A percentile compares a stretch with the other conserved stretches of the same genome.
These are phyloP conservation scores for Proliferodiscus dingleyae DNA, from an alignment of 2,329 filamentous ascomycete genomes.

Conservation along the genomic window DNA sequence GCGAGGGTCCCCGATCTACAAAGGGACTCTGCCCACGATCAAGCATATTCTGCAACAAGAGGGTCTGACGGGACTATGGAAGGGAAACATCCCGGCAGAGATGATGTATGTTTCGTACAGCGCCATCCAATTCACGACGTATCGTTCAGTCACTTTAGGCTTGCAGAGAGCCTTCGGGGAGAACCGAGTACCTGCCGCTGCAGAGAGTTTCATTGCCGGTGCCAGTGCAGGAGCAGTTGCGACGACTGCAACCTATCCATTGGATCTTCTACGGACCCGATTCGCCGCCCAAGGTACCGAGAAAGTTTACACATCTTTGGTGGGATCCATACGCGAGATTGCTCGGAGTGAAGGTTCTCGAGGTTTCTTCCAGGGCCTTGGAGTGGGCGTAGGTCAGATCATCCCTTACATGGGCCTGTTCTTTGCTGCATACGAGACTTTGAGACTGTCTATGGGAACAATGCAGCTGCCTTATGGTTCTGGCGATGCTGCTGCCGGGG, in stretches of 20 bases:
- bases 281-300: slow-evolving; percentile 91
- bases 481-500: slow-evolving; percentile 77
- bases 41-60: slow-evolving; percentile 73
- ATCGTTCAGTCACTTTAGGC: slow-evolving; percentile 67
- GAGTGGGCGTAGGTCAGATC: slow-evolving; percentile 79
- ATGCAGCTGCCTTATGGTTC: slow-evolving; percentile 64
- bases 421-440: slow-evolving; percentile 80
- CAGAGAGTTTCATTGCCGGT: slow-evolving; percentile 77
- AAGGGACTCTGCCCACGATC: slow-evolving; percentile 72
- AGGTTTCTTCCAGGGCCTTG: slow-evolving; percentile 86
- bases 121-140: slow-evolving; percentile 83
- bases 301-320: slow-evolving; percentile 71
- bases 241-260: slow-evolving; percentile 81
- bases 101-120: slow-evolving; percentile 90
- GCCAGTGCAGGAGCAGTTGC: slow-evolving; percentile 77
- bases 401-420: slow-evolving; percentile 97
- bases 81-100: slow-evolving; percentile 95
- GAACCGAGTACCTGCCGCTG: slow-evolving; percentile 54
- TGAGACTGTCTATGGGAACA: slow-evolving; percentile 55
- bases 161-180: slow-evolving; percentile 42
- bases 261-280: slow-evolving; percentile 87
- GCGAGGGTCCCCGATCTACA: slow-evolving; percentile 53
- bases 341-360: slow-evolving; percentile 63
- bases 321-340: slow-evolving; percentile 68
- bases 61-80: slow-evolving; percentile 86